Conservation (phyloP, 2,329 filamentous ascomycete genomes). For the Aspergillus aculeatinus region DNA sequence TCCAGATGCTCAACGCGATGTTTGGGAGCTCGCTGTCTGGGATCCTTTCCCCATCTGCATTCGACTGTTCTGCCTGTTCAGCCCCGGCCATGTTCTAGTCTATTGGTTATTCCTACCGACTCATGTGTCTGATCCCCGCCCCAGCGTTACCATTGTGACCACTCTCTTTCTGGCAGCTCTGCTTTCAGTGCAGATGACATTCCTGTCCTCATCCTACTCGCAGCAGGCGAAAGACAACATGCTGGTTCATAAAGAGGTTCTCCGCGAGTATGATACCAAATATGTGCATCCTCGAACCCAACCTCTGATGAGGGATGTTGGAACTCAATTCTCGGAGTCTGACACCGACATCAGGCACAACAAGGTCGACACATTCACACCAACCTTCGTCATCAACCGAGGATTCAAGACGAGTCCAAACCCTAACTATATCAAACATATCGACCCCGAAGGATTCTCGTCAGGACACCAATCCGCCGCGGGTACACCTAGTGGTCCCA, state of each 20-base stretch:
- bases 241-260: constrained; percentile 84
- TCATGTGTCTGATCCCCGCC: constrained; percentile 69
- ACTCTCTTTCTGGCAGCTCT: constrained; percentile 73
- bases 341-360: constrained; percentile 46
- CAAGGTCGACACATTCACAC: constrained; percentile 63
- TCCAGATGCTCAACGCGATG: constrained; percentile 71
- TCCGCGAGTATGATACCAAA: constrained; percentile 95
- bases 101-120: constrained; percentile 88
- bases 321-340: constrained; percentile 67
- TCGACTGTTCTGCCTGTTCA: constrained; percentile 84
- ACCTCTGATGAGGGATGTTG: constrained; percentile 73
- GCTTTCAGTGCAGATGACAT: constrained; percentile 72
- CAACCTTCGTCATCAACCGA: constrained; percentile 65
- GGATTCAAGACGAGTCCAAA: constrained; percentile 82
- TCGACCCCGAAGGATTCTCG: constrained; percentile 63
- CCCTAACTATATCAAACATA: constrained; percentile 70
- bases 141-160: constrained; percentile 82
- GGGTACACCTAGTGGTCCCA: constrained; percentile 44
- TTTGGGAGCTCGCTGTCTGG: constrained; percentile 95
- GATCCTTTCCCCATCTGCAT: constrained; percentile 84
- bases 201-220: constrained; percentile 70
- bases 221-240: constrained; percentile 83
- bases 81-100: constrained; percentile 85
- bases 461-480: constrained; percentile 41
- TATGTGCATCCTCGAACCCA: constrained; percentile 90